Base-by-base conservation (phyloP, 1,139 yeast genomes). In the Blastobotrys ciferrii region DNA sequence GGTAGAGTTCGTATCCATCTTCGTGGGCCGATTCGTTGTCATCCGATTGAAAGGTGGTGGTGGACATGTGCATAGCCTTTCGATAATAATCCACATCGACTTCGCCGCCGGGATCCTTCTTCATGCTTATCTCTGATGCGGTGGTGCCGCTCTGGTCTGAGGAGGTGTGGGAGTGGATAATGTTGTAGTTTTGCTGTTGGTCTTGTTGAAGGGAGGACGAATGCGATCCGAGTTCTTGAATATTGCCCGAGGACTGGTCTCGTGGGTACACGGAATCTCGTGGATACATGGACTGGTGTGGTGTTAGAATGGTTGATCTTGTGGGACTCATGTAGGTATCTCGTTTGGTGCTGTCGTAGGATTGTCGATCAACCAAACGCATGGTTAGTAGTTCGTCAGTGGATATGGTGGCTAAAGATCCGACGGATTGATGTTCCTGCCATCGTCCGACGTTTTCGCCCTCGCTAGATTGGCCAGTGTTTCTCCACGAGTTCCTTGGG, bases 341-440 rank as follows among this genome's bases (percentile, higher is more conserved):
- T 38, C 60, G 49, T 40, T 45, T 13, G 46, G 46, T 31, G 46
- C 47, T 37, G 51, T 56, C 37, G 38, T 50, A 30, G 32, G 51
- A 43, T 55, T 56, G 49, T 47, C 59, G 53, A 41, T 65, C 66
- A 5, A 87, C 91, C 45, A 87, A 71, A 59, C 91, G 77, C 35
- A 92, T 88, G 7, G 89, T 84, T 61, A 88, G 77, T 42, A 89
- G 73, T 65, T 88, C 94, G 50, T 84, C 89, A 0, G 96, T 87
- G 43, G 92, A 83, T 23, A 89, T 92, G 0, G 96, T 88, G 32
- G 92, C 91, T 55, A 86, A 62, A 0, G 96, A 86, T 31, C 78
- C 79, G 51, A 80, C 74, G 15, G 94, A 85, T 44, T 78, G 80
- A 58, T 85, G 76, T 42, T 75, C 73, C 52, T 74, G 74, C 70